These are phyloP conservation scores for Ogataea dorogensis DNA, from an alignment of 805 yeast genomes.

Conservation along the genomic window DNA sequence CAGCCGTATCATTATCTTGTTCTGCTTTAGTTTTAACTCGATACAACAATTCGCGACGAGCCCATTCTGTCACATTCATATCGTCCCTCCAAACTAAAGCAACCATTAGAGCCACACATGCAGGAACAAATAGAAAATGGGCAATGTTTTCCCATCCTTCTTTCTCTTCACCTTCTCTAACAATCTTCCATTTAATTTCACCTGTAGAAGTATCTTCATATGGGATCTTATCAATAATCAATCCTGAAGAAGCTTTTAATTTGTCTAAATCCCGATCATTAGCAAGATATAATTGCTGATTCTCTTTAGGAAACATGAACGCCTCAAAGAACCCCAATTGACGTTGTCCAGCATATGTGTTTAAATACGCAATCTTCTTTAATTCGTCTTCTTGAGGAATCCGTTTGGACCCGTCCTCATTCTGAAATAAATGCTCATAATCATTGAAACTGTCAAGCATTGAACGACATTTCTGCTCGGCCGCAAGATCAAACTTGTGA, in stretches of 20 bases:
- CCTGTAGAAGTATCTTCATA: conserved; percentile 78
- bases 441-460: conserved; percentile 63
- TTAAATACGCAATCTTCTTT: conserved; percentile 69
- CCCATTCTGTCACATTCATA: conserved; percentile 66
- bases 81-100: conserved; percentile 51
- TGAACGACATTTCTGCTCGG: conserved; percentile 61
- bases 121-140: conserved; percentile 72
- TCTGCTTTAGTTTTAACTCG: conserved; percentile 69
- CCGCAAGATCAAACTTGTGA: conserved; percentile 38
- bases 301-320: conserved; percentile 49
- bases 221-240: conserved; percentile 80
- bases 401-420: conserved; percentile 73
- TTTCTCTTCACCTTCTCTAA: conserved; percentile 63
- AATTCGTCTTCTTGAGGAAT: conserved; percentile 69
- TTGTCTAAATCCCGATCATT: conserved; percentile 61
- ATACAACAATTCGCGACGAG: conserved; percentile 73
- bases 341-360: conserved; percentile 55
- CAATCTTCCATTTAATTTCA: conserved; percentile 72
- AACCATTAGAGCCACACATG: conserved; percentile 55
- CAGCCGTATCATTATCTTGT: conserved; percentile 54
- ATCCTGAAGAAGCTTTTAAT: conserved; percentile 56
- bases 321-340: conserved; percentile 48
- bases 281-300: conserved; percentile 51
- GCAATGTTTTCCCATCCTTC: conserved; percentile 86
- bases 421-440: conserved; percentile 64